A percentile compares a stretch with the other conserved stretches of the same genome.
Conservation (phyloP, 2,329 filamentous ascomycete genomes). For the Epichloe baconii region DNA sequence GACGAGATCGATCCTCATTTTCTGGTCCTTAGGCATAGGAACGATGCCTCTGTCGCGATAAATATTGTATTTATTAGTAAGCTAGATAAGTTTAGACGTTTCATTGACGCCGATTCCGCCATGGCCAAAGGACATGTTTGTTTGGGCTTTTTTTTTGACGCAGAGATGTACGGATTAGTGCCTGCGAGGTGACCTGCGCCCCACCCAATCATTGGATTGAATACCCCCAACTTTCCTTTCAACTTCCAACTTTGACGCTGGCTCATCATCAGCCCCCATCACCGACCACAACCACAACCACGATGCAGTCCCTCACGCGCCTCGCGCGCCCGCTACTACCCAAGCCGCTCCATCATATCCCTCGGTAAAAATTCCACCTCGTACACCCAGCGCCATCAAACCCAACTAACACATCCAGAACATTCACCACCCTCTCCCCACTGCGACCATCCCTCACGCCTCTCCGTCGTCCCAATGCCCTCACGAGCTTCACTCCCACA, state of each 20-base stretch:
- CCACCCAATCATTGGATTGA: background rate
- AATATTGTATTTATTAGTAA: too few species aligned
- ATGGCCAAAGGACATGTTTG: too few species aligned
- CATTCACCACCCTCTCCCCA: constrained; percentile 34
- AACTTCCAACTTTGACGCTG: too few species aligned
- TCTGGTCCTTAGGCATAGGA: too few species aligned
- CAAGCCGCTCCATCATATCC: constrained; percentile 12
- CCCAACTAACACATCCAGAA: constrained; percentile 16
- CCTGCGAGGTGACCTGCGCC: too few species aligned
- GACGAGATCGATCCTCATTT: too few species aligned
- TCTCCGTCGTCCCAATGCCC: constrained; percentile 18
- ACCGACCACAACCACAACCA: background rate
- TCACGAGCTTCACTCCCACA: constrained; percentile 19
- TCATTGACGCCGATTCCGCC: too few species aligned
- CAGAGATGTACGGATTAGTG: too few species aligned
- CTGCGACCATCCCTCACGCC: constrained; percentile 34
- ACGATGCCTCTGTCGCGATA: too few species aligned
- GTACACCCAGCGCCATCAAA: background rate
- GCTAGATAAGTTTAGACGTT: too few species aligned
- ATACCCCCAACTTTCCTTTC: background rate
- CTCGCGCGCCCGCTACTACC: constrained; percentile 16
- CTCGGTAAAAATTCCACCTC: constrained; percentile 11
- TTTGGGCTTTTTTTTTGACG: too few species aligned
- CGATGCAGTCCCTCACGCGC: constrained; percentile 18
- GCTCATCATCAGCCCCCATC: background rate